Evolutionary conservation across 805 yeast species (phyloP), one percentile per base, ranked within the genome.

Genomic region (Cyberlindnera meyerae): DNA sequence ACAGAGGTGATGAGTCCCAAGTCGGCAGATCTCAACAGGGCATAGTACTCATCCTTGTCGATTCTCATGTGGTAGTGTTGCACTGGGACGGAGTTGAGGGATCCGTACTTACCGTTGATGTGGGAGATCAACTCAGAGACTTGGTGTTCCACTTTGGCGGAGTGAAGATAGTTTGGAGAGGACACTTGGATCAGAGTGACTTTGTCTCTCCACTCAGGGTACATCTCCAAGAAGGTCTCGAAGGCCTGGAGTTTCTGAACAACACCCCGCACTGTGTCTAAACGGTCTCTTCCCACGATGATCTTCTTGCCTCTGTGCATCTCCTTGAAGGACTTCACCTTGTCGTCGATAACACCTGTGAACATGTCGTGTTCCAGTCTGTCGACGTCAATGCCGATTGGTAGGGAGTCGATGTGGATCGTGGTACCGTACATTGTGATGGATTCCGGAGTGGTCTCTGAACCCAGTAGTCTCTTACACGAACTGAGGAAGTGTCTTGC

Each of bases 151-250:
- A 86, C 42, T 53, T 75, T 79, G 17, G 77, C 65, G 7, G 80
- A 70, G 34, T 65, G 66, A 11, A 55, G 47, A n/a, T 57, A 52
- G 33, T 51, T 58, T 15, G 95, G 94, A 31, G 88, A 79, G 4
- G 95, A 83, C 17, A 93, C 96, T 63, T 93, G 98, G 48, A 93
- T 82, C 48, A 90, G 66, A 4, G 87, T 93, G 13, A 88, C 96
- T 43, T 81, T 77, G 28, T 79, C 83, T 39, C 83, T 70, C 95
- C 95, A 87, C 47, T 88, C 88, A 2, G 99, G 98, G 50, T 79
- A 88, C 84, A 84, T 79, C 40, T 82, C 85, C 46, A 93, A 66
- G 47, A 93, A 86, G 63, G 79, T 75, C 52, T 86, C 95, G 61
- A 82, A 89, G 0, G 97, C 97, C 60, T 87, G 82, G 26, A 93